Evolutionary conservation across 306 rosid species (phyloP), one percentile per base, ranked within the genome.

Genomic region (Abrus precatorius): DNA sequence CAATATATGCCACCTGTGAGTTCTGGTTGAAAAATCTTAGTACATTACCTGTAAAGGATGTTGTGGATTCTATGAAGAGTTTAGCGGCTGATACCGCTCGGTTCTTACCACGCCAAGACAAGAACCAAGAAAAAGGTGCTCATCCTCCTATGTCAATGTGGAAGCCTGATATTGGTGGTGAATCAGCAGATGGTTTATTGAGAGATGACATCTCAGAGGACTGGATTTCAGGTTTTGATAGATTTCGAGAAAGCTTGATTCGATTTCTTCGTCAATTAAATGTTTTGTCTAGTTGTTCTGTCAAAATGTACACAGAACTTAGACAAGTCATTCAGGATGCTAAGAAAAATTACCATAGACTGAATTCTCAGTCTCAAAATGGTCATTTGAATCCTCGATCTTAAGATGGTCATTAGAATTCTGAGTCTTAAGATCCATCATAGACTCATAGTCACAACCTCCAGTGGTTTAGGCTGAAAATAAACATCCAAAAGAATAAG

Each of bases 81-180:
- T 89, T 96, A 81, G 97, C 90, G 3, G 70, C 85, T 12, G 92
- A 89, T 64, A 90, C 94, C 34, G 87, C 80, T 28, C 74, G 78
- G 1, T 86, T 96, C 80, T 84, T 88, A 80, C 97, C 98, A 48
- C 88, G 27, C 56, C 94, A 90, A 79, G 97, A 92, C 78, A 96
- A 87, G 86, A 89, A 82, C 74, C 90, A 85, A 5, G 86, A 76
- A 68, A 91, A 88, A 85, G 91, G 75, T 72, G 75, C 64, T 14
- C 80, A 60, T 74, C 52, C 74, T n/a, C 75, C 62, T 75, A 33
- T 82, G 61, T 64, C 86, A 38, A 59, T 80, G 1, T 75, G 88
- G 83, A 86, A 81, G 81, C 68, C 80, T 34, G 88, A 90, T 27
- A 74, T 76, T 5, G 87, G 77, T 9, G 69, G 75, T 29, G 97